Conservation (phyloP, 768 basidiomycete species). For the Pseudohyphozyma bogoriensis region DNA sequence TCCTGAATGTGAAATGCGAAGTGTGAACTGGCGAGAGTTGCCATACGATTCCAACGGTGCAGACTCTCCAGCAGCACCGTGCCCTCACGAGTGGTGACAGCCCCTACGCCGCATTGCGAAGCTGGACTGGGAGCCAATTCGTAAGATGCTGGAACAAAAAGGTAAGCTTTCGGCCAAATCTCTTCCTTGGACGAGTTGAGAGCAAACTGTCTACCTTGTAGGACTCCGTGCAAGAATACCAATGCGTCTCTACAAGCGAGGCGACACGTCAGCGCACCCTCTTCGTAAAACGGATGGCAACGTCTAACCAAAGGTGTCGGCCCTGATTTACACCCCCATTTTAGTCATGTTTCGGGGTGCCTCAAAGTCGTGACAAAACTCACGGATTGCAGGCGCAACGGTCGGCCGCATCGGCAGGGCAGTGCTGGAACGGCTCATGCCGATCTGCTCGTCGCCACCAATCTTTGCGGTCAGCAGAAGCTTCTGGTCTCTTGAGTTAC, state of each 20-base stretch:
- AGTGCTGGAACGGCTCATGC: conserved; percentile 90
- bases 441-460: conserved; percentile 39
- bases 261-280: background rate
- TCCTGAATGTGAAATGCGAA: too few relatives aligned
- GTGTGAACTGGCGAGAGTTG: too few relatives aligned
- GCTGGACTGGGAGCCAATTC: too few relatives aligned
- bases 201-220: background rate
- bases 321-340: background rate
- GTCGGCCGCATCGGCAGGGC: conserved; percentile 41
- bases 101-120: too few relatives aligned
- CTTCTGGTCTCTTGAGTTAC: background rate
- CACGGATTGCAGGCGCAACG: background rate
- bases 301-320: background rate
- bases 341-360: background rate
- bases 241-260: background rate
- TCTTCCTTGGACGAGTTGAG: too few relatives aligned
- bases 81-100: too few relatives aligned
- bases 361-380: too few relatives aligned
- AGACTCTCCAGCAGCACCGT: too few relatives aligned
- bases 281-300: background rate
- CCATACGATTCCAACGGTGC: too few relatives aligned
- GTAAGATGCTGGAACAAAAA: too few relatives aligned
- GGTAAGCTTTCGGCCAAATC: too few relatives aligned
- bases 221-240: background rate
- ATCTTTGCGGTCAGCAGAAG: too few relatives aligned